A percentile compares a stretch with the other conserved stretches of the same genome.
These are phyloP conservation scores for Candida rishiriensis DNA, from an alignment of 805 yeast genomes.

Conservation along the genomic window DNA sequence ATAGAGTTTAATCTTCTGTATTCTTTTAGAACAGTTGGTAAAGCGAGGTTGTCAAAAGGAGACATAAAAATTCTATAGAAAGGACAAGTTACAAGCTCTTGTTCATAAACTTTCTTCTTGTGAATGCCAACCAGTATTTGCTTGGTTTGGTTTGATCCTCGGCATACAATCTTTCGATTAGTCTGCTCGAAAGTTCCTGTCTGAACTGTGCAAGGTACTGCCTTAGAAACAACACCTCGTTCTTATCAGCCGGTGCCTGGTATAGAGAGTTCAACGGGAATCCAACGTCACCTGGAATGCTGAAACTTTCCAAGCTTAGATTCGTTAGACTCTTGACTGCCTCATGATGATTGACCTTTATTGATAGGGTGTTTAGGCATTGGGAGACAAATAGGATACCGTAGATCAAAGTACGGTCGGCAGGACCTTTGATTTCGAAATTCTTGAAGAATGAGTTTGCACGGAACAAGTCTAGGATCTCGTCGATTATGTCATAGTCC, in stretches of 20 bases:
- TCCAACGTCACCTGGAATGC: conserved; percentile 92
- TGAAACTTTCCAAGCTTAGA: conserved; percentile 79
- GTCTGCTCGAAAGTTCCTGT: conserved; percentile 83
- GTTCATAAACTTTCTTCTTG: conserved; percentile 94
- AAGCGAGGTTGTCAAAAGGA: too few species aligned
- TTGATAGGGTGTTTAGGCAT: conserved; percentile 62
- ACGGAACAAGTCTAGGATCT: conserved; percentile 82
- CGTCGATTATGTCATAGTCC: conserved; percentile 90
- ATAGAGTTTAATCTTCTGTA: not conserved
- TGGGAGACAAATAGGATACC: conserved; percentile 89
- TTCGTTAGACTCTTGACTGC: conserved; percentile 72
- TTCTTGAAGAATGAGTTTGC: conserved; percentile 96
- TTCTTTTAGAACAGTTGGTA: too few species aligned
- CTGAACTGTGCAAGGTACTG: conserved; percentile 87
- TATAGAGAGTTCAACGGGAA: conserved; percentile 86
- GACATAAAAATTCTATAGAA: not conserved
- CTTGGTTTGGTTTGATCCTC: conserved; percentile 63
- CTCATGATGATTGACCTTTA: conserved; percentile 47
- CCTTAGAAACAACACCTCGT: conserved; percentile 75
- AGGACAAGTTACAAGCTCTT: conserved; percentile 50
- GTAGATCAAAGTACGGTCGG: conserved; percentile 88
- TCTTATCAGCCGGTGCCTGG: conserved; percentile 66
- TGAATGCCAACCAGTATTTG: conserved; percentile 93
- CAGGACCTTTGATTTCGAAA: conserved; percentile 93
- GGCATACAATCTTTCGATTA: conserved; percentile 67